Evolutionary conservation across 139 green algal genomes (phyloP).

Genomic region (Chlorella sp.): DNA sequence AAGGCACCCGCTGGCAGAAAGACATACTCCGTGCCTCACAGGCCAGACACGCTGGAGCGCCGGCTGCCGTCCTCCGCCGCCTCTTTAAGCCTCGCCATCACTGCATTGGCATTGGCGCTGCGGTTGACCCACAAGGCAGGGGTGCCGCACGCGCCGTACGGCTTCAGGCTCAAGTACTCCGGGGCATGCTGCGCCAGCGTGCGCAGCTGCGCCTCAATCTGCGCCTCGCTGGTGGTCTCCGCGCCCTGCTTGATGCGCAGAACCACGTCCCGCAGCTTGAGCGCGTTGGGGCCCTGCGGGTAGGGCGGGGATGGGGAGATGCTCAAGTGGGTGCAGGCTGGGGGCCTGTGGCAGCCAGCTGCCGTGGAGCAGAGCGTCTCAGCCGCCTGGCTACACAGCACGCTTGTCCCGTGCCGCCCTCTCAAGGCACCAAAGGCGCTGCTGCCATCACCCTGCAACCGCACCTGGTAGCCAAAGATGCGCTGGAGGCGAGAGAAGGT

Average conservation of each 20-base stretch:
- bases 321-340: not conserved
- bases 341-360: not conserved
- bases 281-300: slow-evolving; percentile 22
- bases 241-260: slow-evolving; percentile 22
- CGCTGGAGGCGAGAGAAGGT: slow-evolving; percentile 40
- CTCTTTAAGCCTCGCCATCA: not conserved
- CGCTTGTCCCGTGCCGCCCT: too few relatives aligned
- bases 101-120: not conserved
- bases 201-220: slow-evolving; percentile 21
- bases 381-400: too few relatives aligned
- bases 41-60: too few relatives aligned
- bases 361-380: too few relatives aligned
- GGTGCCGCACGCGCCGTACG: slow-evolving; percentile 44
- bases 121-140: slow-evolving; percentile 49
- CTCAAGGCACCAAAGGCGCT: too few relatives aligned
- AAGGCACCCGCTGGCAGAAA: too few relatives aligned
- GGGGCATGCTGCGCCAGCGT: slow-evolving; percentile 40
- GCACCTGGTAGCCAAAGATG: slow-evolving; percentile 43
- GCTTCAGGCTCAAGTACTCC: slow-evolving; percentile 35
- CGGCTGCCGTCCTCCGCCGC: too few relatives aligned
- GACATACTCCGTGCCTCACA: too few relatives aligned
- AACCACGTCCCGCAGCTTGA: slow-evolving; percentile 38
- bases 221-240: not conserved
- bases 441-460: not conserved
- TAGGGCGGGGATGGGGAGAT: not conserved